Evolutionary conservation across 2,329 filamentous ascomycete species (phyloP).

Genomic region (Ramichloridium luteum): DNA sequence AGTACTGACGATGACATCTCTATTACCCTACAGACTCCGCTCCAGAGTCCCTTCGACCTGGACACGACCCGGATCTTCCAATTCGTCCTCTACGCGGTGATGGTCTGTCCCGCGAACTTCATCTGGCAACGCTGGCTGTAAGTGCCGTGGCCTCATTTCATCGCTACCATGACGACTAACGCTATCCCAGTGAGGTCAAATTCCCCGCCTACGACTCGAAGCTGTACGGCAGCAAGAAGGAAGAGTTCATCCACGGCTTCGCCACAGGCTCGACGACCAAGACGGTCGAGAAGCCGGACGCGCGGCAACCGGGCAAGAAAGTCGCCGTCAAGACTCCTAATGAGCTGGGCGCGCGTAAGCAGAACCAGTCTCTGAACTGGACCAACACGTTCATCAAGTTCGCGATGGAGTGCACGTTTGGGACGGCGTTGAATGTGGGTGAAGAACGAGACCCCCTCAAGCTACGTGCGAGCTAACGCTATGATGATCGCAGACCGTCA

Average conservation of each 20-base stretch:
- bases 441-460: background rate
- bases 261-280: constrained; percentile 16
- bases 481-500: constrained; percentile 32
- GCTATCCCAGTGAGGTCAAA: constrained; percentile 41
- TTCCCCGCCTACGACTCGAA: constrained; percentile 54
- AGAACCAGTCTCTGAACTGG: constrained; percentile 35
- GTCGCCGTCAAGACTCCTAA: constrained; percentile 2
- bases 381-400: constrained; percentile 57
- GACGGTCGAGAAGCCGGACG: constrained; percentile 12
- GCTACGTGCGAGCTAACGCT: background rate
- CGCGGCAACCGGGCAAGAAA: constrained; percentile 6
- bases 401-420: constrained; percentile 55
- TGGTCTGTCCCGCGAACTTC: constrained; percentile 73
- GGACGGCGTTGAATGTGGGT: constrained; percentile 45
- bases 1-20: constrained; percentile 1
- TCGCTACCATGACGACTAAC: too few species aligned
- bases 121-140: constrained; percentile 66
- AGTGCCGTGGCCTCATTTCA: background rate
- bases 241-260: constrained; percentile 19
- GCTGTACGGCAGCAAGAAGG: constrained; percentile 19
- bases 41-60: constrained; percentile 37
- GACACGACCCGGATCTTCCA: constrained; percentile 59
- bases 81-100: constrained; percentile 60
- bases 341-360: constrained; percentile 2
- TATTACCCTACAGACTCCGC: constrained; percentile 1